Evolutionary conservation across 768 basidiomycete species (phyloP), one percentile per base, ranked within the genome.

Genomic region (Leccinum obscurum): DNA sequence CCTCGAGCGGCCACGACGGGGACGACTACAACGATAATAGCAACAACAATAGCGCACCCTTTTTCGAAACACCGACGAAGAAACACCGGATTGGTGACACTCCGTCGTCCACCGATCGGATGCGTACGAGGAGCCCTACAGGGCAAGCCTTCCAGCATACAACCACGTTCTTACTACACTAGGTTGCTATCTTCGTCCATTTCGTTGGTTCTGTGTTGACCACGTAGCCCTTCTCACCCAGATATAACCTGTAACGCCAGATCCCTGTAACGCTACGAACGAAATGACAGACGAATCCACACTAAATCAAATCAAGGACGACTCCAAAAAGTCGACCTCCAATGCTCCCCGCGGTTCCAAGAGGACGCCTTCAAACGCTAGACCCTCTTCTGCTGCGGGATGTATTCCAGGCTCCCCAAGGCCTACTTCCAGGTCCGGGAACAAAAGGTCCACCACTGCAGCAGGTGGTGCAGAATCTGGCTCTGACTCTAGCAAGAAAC

Each of bases 211-310:
- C 56, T 56, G 57, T 66, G 37, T 44, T 58, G 65, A 65, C 59
- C 66, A 69, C 65, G 54, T 62, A 59, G 50, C 26, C 62, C 35
- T 35, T 44, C 49, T 51, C 80, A 78, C 80, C 78, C 82, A 73
- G 76, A 68, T 71, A 80, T 63, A 46, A 46, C 55, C 61, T 62
- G 76, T 73, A 77, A 75, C 63, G 48, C 61, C 73, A 68, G 64
- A 66, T 77, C 72, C 65, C 70, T 77, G 59, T 65, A 66, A 72
- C 81, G 73, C 85, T 81, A 92, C 87, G 88, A 90, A 85, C 88
- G 85, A 87, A 77, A 93, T 93, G 91, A 90, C 88, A 75, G 91
- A 93, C 82, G 86, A 90, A 81, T 78, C 81, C 71, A 81, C 80
- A 75, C 61, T 64, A 54, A 70, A 71, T 54, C 77, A 73, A 59